Conservation (phyloP, 2,329 filamentous ascomycete species). For the Fusarium buxicola region DNA sequence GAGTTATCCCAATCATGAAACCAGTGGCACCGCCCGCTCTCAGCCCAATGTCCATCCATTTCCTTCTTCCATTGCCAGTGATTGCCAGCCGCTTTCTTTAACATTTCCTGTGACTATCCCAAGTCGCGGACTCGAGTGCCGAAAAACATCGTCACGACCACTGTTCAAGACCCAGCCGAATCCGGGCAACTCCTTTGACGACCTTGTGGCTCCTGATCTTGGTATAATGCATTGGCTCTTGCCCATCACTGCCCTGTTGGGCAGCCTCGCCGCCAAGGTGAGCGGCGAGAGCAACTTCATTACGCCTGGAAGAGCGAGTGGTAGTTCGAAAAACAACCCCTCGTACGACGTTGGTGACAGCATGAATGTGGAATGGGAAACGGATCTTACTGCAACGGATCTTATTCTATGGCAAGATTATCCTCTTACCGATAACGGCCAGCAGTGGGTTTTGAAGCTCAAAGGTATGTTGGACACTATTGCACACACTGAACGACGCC, state of each 20-base stretch:
- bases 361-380: conserved; percentile 42
- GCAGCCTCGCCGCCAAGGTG: conserved; percentile 8
- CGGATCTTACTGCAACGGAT: conserved; percentile 32
- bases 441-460: conserved; percentile 11
- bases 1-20: conserved; percentile 21
- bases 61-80: background rate
- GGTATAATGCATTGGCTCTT: conserved; percentile 21
- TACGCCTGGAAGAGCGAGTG: conserved; percentile 33
- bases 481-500: accelerated
- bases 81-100: background rate
- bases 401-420: conserved; percentile 43
- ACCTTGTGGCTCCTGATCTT: background rate
- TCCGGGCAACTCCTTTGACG: background rate
- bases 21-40: background rate
- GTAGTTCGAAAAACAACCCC: conserved; percentile 42
- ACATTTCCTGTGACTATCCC: conserved; percentile 3
- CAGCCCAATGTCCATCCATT: conserved; percentile 1
- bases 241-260: conserved; percentile 14
- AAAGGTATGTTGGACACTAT: background rate
- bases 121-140: background rate
- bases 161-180: background rate
- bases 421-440: conserved; percentile 19
- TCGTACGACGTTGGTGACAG: conserved; percentile 36
- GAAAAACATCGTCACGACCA: conserved; percentile 4
- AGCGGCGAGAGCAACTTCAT: conserved; percentile 22